These are phyloP conservation scores for Lichtheimia corymbifera DNA, from an alignment of 371 early-diverging fungal species.

Conservation along the genomic window DNA sequence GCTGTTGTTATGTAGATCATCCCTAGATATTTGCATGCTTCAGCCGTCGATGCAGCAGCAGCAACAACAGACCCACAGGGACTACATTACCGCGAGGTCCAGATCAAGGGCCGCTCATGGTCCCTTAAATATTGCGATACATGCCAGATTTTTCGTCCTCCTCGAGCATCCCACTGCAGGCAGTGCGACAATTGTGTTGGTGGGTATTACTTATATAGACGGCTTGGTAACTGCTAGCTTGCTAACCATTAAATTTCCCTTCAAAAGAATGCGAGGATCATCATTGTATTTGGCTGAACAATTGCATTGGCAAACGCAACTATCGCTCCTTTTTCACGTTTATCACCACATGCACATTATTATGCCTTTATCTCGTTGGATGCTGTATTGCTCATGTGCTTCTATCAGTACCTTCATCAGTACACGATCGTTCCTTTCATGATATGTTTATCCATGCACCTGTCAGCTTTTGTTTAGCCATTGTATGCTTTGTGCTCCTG, in stretches of 20 bases:
- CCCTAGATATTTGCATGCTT: conserved; percentile 70
- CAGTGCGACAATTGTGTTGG: conserved; percentile 92
- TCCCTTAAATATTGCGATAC: conserved; percentile 89
- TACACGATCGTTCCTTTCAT: conserved; percentile 10
- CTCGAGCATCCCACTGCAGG: conserved; percentile 87
- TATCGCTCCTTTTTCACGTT: conserved; percentile 86
- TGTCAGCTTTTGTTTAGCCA: conserved; percentile 59
- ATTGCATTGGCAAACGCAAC: conserved; percentile 92
- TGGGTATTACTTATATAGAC: conserved; percentile 18
- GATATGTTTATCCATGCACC: conserved; percentile 29
- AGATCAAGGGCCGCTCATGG: conserved; percentile 62
- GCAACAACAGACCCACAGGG: not conserved
- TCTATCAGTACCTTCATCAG: conserved; percentile 1
- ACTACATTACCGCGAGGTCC: conserved; percentile 3
- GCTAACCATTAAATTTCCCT: not conserved
- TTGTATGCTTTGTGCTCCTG: conserved; percentile 66
- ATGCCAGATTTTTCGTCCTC: conserved; percentile 90
- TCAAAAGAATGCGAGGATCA: conserved; percentile 77
- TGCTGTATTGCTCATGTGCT: conserved; percentile 61
- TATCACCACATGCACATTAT: conserved; percentile 53
- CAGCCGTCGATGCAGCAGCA: conserved; percentile 24
- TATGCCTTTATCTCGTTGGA: conserved; percentile 60
- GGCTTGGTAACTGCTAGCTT: not conserved
- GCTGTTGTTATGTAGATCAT: conserved; percentile 46
- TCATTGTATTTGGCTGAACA: conserved; percentile 95